Percentiles rank a stretch among this genome's conserved stretches.
phyloP scores from a whole-genome alignment of 2,329 filamentous ascomycete species.

The Colletotrichum cordylinicola region DNA sequence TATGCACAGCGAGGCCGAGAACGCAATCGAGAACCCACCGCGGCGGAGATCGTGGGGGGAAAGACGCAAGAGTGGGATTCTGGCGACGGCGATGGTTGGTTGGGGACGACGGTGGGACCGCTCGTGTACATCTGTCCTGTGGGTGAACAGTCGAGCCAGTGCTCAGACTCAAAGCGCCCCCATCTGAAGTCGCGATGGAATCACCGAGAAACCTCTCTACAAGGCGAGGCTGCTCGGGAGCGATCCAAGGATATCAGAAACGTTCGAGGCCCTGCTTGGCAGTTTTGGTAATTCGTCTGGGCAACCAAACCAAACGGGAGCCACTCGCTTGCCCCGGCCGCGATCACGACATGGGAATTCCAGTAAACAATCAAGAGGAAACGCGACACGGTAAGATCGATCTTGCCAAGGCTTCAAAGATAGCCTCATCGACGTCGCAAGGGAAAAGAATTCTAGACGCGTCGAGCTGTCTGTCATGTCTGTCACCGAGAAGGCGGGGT shows the following conservation, averaged over 20 bases:
- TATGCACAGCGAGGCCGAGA: not conserved
- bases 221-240: not conserved
- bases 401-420: not conserved
- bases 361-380: not conserved
- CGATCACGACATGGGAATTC: not conserved
- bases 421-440: not conserved
- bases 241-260: not conserved
- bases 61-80: not conserved
- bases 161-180: not conserved
- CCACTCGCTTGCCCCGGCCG: not conserved
- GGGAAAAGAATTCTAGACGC: not conserved
- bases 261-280: not conserved
- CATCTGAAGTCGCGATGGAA: not conserved
- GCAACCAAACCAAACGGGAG: not conserved
- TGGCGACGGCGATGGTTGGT: not conserved
- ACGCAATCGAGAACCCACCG: not conserved
- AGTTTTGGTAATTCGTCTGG: not conserved
- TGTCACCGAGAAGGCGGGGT: not conserved
- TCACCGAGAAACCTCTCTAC: not conserved
- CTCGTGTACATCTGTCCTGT: not conserved
- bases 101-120: not conserved
- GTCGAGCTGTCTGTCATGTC: not conserved
- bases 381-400: not conserved
- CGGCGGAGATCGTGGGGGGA: not conserved
- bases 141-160: not conserved